Base-by-base conservation (phyloP, 345 rosid species). In the Eucalyptus sp. region DNA sequence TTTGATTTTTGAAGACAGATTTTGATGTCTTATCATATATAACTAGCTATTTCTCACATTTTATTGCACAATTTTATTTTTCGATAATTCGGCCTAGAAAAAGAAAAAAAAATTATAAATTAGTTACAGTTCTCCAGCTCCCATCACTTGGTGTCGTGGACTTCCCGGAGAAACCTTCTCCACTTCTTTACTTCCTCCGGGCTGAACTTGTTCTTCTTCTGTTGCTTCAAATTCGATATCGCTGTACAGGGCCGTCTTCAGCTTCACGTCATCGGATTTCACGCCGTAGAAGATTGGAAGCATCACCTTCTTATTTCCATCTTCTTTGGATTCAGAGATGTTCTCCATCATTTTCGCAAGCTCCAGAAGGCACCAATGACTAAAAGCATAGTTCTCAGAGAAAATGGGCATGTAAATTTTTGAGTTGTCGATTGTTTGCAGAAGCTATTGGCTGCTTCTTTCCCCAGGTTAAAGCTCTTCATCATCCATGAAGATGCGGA, bases 361-460 rank as follows among this genome's bases (percentile, higher is more conserved):
- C 37, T 64, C 76, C 1, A 0, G 3, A 3, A 64, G 76, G 10
- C 76, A n/a, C 37, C 3, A 14, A 2, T n/a, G 37, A 64, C 76
- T n/a, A 10, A 3, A 64, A 64, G 37, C 37, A 14, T n/a, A 64
- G 5, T 64, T 64, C 2, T 64, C 14, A 14, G 20, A 64, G 10
- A 64, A 64, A 20, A 64, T 64, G 37, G 10, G 10, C 37, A n/a
- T 64, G 6, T 7, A 64, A 3, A 37, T 37, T 2, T 64, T n/a
- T 0, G 5, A 64, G 18, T n/a, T 14, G 3, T 64, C 1, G 1
- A 64, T 64, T 14, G 37, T 3, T 64, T 14, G 76, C 76, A 0
- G 20, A 64, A 64, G 20, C 1, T 64, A 1, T n/a, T n/a, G 5
- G 10, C 76, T n/a, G 37, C 1, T 64, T 15, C 41, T 64, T n/a